Conservation (phyloP, 2,329 filamentous ascomycete genomes). For the Aspergillus hortae region DNA sequence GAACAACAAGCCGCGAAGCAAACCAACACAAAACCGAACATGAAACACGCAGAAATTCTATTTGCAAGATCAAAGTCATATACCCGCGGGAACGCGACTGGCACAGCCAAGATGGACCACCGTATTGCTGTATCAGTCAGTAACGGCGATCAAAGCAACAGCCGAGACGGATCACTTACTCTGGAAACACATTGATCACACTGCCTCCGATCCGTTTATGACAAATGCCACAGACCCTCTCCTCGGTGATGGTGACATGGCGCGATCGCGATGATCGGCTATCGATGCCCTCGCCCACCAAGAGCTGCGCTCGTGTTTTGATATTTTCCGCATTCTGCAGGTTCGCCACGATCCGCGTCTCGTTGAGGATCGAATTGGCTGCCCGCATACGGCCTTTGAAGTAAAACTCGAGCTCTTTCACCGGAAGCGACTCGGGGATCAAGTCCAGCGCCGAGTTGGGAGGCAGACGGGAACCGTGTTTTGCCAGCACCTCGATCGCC, state of each 20-base stretch:
- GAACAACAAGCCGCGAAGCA: slow-evolving; percentile 12
- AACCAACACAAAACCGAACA: slow-evolving; percentile 15
- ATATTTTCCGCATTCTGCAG: slow-evolving; percentile 76
- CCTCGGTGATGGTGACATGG: slow-evolving; percentile 79
- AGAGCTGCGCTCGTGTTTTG: slow-evolving; percentile 67
- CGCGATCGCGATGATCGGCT: slow-evolving; percentile 56
- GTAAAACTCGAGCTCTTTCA: slow-evolving; percentile 79
- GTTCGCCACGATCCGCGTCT: slow-evolving; percentile 71
- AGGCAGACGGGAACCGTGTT: slow-evolving; percentile 86
- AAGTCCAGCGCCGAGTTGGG: slow-evolving; percentile 80
- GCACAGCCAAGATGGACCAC: slow-evolving; percentile 82
- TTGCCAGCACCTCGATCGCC: slow-evolving; percentile 81
- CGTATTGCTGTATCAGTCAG: slow-evolving; percentile 39
- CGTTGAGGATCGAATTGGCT: slow-evolving; percentile 76
- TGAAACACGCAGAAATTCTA: slow-evolving; percentile 9
- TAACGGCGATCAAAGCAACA: not conserved
- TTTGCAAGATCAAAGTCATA: slow-evolving; percentile 17
- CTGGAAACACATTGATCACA: slow-evolving; percentile 84
- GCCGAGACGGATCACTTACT: slow-evolving; percentile 51
- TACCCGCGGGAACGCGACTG: slow-evolving; percentile 38
- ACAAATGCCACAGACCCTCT: slow-evolving; percentile 86
- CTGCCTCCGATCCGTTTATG: slow-evolving; percentile 89
- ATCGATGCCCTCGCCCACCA: slow-evolving; percentile 64
- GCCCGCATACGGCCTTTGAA: slow-evolving; percentile 87
- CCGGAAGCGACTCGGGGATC: slow-evolving; percentile 75